Percentiles rank a stretch among this genome's conserved stretches.
Evolutionary conservation across 176 grass and related monocot genomes (phyloP).

Genomic region (Ensete glaucum): DNA sequence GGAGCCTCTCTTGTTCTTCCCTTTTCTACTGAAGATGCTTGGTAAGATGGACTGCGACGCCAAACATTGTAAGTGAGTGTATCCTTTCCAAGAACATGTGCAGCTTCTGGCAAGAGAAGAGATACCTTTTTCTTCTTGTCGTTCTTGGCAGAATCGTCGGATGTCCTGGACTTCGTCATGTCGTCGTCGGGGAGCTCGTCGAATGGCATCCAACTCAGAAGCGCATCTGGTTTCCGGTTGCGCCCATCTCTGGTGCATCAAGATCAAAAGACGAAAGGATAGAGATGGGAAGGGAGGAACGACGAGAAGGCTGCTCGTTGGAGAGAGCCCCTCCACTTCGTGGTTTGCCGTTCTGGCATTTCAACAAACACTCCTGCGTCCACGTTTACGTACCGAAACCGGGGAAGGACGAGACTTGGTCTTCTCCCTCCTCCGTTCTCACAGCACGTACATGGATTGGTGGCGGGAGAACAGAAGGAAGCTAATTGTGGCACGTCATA

Average conservation of each 20-base stretch:
- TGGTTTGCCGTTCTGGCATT: too few relatives aligned
- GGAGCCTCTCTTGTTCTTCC: slow-evolving; percentile 30
- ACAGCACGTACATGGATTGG: too few relatives aligned
- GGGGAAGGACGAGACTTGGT: too few relatives aligned
- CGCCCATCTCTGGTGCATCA: too few relatives aligned
- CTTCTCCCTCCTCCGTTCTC: too few relatives aligned
- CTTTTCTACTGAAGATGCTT: slow-evolving; percentile 78
- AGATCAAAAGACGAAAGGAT: background rate
- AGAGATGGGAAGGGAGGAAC: slow-evolving; percentile 1
- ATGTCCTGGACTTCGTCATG: slow-evolving; percentile 61
- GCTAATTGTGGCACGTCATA: too few relatives aligned
- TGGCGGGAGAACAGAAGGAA: too few relatives aligned
- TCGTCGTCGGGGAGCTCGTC: slow-evolving; percentile 39
- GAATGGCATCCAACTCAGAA: slow-evolving; percentile 69
- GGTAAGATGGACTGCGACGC: slow-evolving; percentile 71
- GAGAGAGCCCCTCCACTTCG: too few relatives aligned
- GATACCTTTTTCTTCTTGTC: slow-evolving; percentile 82
- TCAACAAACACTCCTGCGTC: too few relatives aligned
- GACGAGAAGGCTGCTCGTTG: too few relatives aligned
- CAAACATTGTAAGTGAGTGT: background rate
- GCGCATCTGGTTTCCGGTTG: slow-evolving; percentile 11
- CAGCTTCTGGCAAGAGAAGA: background rate
- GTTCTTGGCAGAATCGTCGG: slow-evolving; percentile 61
- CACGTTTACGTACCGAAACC: too few relatives aligned
- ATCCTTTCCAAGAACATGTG: background rate